phyloP scores from a whole-genome alignment of 768 basidiomycete species.

The Trametes cubensis region DNA sequence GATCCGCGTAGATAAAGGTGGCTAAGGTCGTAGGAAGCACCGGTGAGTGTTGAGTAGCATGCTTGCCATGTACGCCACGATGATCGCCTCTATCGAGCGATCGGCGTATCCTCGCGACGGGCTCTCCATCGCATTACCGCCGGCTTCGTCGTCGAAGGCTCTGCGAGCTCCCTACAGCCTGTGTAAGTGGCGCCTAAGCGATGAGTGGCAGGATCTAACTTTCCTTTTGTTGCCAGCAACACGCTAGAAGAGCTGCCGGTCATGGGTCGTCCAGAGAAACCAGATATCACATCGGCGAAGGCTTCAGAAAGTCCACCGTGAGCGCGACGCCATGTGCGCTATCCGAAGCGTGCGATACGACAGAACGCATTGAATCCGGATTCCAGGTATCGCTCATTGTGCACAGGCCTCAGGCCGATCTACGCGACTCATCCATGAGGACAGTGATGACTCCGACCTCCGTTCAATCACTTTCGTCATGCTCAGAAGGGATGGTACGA shows the following conservation, averaged over 20 bases:
- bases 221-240: not conserved
- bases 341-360: slow-evolving; percentile 9
- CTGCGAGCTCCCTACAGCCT: not conserved
- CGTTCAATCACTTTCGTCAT: not conserved
- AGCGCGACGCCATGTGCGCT: slow-evolving; percentile 4
- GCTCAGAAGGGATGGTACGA: too few relatives aligned
- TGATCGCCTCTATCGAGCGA: not conserved
- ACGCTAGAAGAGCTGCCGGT: slow-evolving; percentile 1
- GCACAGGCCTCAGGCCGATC: not conserved
- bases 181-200: not conserved
- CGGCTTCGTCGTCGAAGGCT: not conserved
- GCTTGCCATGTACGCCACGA: not conserved
- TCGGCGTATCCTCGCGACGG: not conserved
- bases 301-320: not conserved
- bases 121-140: not conserved
- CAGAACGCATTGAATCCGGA: not conserved
- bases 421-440: not conserved
- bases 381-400: not conserved
- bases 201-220: not conserved
- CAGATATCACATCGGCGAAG: not conserved
- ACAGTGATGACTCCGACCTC: not conserved
- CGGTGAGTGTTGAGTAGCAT: not conserved
- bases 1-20: not conserved
- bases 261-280: slow-evolving; percentile 1
- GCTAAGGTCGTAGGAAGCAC: not conserved